Evolutionary conservation across 129 eudicot species (phyloP).

Genomic region (Helichrysum umbraculigerum): DNA sequence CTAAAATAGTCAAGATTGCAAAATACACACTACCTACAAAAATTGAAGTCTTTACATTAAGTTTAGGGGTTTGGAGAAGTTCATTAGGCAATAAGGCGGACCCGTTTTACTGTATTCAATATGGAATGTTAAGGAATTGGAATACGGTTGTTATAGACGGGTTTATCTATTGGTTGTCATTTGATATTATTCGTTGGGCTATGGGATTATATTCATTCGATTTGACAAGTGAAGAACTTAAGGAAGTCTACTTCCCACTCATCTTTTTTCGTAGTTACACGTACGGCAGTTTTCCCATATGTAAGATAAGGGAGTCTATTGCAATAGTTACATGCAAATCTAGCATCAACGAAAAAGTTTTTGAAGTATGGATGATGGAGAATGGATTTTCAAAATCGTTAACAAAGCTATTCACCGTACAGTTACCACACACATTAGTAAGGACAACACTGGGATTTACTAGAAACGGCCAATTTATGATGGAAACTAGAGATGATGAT

Average conservation of each 20-base stretch:
- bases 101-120: too few relatives aligned
- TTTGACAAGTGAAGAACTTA: slow-evolving; percentile 2
- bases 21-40: too few relatives aligned
- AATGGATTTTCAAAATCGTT: neutral
- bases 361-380: neutral
- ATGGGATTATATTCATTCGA: neutral
- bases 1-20: neutral
- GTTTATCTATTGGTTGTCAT: neutral
- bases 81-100: too few relatives aligned
- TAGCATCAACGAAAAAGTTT: neutral
- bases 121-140: neutral
- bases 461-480: neutral
- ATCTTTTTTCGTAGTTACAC: neutral
- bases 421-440: neutral
- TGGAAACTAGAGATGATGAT: neutral
- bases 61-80: neutral
- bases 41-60: neutral
- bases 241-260: neutral
- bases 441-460: neutral
- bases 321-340: neutral
- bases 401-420: neutral
- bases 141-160: too few relatives aligned
- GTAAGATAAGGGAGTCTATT: neutral
- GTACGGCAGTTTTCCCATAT: neutral
- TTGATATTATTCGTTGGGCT: too few relatives aligned